phyloP scores from a whole-genome alignment of 1,284 basidiomycete species.

The Moesziomyces aphidis region DNA sequence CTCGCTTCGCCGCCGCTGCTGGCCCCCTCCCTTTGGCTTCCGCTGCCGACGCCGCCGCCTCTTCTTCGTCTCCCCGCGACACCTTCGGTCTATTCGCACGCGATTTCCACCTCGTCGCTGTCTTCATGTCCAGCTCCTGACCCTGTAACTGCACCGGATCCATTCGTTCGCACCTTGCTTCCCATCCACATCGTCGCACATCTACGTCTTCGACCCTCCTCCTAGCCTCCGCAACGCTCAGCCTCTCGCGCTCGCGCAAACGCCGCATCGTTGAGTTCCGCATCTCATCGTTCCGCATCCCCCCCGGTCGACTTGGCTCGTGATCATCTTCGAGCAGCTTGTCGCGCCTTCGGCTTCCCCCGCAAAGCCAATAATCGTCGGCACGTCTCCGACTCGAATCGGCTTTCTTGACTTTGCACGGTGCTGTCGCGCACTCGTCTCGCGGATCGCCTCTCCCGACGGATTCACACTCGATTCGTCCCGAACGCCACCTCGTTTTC shows the following conservation, averaged over 20 bases:
- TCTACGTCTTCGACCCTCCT: background rate
- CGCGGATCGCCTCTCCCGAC: too few relatives aligned
- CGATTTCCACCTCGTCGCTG: background rate
- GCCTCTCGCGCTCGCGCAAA: too few relatives aligned
- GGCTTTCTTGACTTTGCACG: background rate
- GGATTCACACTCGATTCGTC: too few relatives aligned
- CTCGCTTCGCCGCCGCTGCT: constrained; percentile 1
- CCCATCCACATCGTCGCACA: background rate
- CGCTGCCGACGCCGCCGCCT: background rate
- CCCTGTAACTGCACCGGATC: background rate
- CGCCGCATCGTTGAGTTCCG: too few relatives aligned
- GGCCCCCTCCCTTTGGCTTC: background rate
- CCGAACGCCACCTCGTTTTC: background rate
- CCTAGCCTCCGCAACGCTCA: background rate
- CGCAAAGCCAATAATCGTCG: background rate
- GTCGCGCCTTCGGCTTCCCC: background rate
- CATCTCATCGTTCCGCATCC: background rate
- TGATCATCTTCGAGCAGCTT: background rate
- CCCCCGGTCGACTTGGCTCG: background rate
- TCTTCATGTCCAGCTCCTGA: background rate
- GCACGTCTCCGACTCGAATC: background rate
- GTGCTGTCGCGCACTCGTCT: too few relatives aligned
- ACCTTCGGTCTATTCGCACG: background rate
- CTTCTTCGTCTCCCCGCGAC: background rate
- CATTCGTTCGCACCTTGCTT: background rate